Conservation (phyloP, 371 early-diverging fungal genomes). For the Syncephalis fuscata region DNA sequence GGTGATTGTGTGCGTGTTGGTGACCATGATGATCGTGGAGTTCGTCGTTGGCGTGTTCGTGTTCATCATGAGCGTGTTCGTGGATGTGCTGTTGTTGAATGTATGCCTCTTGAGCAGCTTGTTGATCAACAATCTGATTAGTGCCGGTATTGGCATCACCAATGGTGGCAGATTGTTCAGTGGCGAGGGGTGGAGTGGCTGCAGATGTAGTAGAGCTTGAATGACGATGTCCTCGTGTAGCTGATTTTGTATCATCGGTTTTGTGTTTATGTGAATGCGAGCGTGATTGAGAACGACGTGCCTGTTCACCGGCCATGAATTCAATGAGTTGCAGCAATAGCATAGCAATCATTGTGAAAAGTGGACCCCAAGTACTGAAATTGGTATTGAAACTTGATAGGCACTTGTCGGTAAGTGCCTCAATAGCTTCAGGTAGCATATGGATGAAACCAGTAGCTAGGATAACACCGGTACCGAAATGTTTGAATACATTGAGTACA, state of each 20-base stretch:
- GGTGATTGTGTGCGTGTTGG: conserved; percentile 8
- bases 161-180: too few species aligned
- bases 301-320: conserved; percentile 6
- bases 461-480: conserved; percentile 65
- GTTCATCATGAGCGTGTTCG: too few species aligned
- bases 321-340: conserved; percentile 17
- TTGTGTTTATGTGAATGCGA: conserved; percentile 1
- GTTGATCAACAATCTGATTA: too few species aligned
- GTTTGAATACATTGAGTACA: conserved; percentile 18
- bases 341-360: conserved; percentile 34
- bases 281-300: neutral
- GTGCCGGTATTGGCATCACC: too few species aligned
- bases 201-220: too few species aligned
- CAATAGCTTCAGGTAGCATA: conserved; percentile 24
- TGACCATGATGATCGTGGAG: conserved; percentile 1
- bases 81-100: too few species aligned
- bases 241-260: too few species aligned
- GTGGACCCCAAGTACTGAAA: conserved; percentile 25
- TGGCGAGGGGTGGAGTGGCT: too few species aligned
- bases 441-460: conserved; percentile 67
- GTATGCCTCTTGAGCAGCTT: too few species aligned
- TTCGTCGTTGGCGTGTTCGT: neutral
- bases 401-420: conserved; percentile 22
- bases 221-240: too few species aligned
- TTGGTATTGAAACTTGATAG: conserved; percentile 15